Conservation (phyloP, 2,329 filamentous ascomycete genomes). For the Talaromyces atroroseus region DNA sequence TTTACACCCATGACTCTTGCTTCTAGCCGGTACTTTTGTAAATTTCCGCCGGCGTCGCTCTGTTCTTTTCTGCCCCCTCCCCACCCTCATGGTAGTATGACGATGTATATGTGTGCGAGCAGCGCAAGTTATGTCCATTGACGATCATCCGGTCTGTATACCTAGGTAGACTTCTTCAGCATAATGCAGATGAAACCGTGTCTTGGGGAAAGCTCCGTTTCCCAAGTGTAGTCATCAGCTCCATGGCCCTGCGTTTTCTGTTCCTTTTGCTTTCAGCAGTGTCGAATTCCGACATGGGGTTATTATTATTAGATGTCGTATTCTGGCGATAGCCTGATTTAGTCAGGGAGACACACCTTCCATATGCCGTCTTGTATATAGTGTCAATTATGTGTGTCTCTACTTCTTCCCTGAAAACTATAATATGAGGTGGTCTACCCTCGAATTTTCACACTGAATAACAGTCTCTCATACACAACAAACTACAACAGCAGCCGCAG, state of each 20-base stretch:
- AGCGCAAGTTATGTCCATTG: neutral
- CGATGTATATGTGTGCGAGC: neutral
- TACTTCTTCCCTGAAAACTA: neutral
- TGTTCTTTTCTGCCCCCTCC: conserved; percentile 1
- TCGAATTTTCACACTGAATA: neutral
- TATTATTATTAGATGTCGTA: neutral
- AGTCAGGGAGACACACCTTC: neutral
- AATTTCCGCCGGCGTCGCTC: neutral
- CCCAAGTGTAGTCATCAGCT: neutral
- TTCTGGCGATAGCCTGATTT: neutral
- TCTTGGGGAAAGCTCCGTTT: neutral
- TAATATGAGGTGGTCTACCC: neutral
- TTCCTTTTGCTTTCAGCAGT: neutral
- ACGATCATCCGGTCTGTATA: neutral
- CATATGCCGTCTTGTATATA: neutral
- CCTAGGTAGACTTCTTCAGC: neutral
- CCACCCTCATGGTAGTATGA: neutral
- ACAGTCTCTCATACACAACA: neutral
- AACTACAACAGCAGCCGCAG: neutral
- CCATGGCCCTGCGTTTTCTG: neutral
- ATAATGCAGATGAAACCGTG: neutral
- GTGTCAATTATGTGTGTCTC: neutral
- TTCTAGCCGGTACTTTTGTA: neutral
- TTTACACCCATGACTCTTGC: neutral
- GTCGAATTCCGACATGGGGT: neutral